A percentile compares a stretch with the other conserved stretches of the same genome.
Conservation (phyloP, 371 early-diverging fungal species). For the Mortierella sp. region DNA sequence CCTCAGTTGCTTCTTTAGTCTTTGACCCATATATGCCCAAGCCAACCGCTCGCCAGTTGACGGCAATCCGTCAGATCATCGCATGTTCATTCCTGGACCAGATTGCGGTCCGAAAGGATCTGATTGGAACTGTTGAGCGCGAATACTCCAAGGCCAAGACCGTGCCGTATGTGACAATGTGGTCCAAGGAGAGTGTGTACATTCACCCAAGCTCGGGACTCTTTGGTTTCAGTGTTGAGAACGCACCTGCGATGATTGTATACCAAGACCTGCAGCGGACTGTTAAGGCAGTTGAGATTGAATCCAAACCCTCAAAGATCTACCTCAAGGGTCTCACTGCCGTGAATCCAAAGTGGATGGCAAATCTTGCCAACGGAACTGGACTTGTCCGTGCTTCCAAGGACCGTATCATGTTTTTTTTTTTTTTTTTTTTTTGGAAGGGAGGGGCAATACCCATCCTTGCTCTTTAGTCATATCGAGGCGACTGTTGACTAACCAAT, state of each 20-base stretch:
- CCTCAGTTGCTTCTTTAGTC: slow-evolving; percentile 20
- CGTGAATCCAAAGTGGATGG: slow-evolving; percentile 83
- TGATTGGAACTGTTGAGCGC: slow-evolving; percentile 69
- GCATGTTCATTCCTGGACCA: slow-evolving; percentile 92
- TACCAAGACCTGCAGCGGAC: slow-evolving; percentile 72
- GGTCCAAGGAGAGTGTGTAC: slow-evolving; percentile 76
- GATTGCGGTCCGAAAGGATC: slow-evolving; percentile 83
- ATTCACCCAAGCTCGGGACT: slow-evolving; percentile 83
- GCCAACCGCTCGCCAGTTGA: slow-evolving; percentile 72
- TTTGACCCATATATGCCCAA: slow-evolving; percentile 76
- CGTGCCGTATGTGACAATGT: slow-evolving; percentile 84
- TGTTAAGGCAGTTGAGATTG: slow-evolving; percentile 48
- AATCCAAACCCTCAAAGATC: slow-evolving; percentile 56
- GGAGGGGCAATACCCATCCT: slow-evolving; percentile 1
- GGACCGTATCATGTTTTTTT: slow-evolving; percentile 63
- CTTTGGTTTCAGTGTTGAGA: slow-evolving; percentile 63
- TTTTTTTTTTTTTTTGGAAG: slow-evolving; percentile 8
- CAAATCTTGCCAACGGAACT: slow-evolving; percentile 67
- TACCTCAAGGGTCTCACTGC: slow-evolving; percentile 87
- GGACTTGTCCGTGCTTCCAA: slow-evolving; percentile 75
- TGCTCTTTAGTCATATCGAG: slow-evolving; percentile 1
- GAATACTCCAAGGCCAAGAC: slow-evolving; percentile 60
- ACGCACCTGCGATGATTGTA: slow-evolving; percentile 82
- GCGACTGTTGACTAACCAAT: too few species aligned
- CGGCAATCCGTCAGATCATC: slow-evolving; percentile 85